Conservation (phyloP, 257 asterid species). For the Gardenia jasminoides region DNA sequence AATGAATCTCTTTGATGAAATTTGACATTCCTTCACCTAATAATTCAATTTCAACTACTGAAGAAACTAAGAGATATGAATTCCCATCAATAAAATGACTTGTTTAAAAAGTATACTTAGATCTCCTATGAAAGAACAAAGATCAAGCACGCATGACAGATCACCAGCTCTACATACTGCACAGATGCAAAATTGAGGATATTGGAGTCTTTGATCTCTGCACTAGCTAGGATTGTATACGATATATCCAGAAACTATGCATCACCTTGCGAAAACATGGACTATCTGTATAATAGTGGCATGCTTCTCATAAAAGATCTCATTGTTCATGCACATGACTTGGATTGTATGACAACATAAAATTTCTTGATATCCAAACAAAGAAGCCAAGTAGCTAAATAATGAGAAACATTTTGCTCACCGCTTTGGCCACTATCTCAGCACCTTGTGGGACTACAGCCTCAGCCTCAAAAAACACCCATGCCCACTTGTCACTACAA, state of each 20-base stretch:
- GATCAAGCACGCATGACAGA: neutral
- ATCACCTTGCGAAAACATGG: neutral
- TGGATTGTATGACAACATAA: neutral
- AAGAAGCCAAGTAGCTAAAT: neutral
- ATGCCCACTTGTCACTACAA: constrained; percentile 90
- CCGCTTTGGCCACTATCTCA: constrained; percentile 92
- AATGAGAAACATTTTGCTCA: constrained; percentile 30
- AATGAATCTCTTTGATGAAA: neutral
- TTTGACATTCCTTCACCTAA: neutral
- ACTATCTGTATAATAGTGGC: neutral
- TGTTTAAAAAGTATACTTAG: neutral
- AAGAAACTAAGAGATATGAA: neutral
- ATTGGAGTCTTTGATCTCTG: neutral
- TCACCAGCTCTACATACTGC: neutral
- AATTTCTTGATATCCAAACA: neutral
- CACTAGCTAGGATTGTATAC: neutral
- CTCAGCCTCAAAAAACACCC: constrained; percentile 91
- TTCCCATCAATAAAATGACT: neutral
- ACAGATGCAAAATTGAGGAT: neutral
- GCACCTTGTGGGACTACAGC: constrained; percentile 58
- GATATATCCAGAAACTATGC: neutral
- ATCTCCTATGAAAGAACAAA: neutral
- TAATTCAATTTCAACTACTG: neutral
- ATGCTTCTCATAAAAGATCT: neutral
- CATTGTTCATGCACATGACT: neutral